Evolutionary conservation across 1,284 basidiomycete genomes (phyloP).

Genomic region (Austropuccinia psidii): DNA sequence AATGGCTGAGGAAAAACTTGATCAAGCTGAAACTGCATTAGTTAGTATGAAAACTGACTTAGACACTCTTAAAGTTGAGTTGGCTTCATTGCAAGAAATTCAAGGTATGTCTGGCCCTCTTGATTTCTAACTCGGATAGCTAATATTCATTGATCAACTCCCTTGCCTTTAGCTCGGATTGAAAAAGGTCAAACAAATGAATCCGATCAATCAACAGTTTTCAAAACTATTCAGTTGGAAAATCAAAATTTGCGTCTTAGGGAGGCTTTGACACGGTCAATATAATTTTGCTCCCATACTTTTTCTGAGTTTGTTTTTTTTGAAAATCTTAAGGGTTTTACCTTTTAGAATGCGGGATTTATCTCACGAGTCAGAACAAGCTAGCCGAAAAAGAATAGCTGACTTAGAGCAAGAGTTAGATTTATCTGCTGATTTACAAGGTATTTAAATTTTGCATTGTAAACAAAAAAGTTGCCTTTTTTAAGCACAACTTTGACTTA

Average conservation of each 20-base stretch:
- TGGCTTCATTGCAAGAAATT: conserved; percentile 64
- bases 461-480: background rate
- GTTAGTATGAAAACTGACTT: conserved; percentile 68
- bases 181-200: conserved; percentile 51
- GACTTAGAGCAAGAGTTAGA: conserved; percentile 82
- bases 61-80: conserved; percentile 74
- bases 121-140: conserved; percentile 21
- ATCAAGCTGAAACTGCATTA: conserved; percentile 66
- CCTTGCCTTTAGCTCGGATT: conserved; percentile 47
- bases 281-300: background rate
- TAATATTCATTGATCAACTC: conserved; percentile 2
- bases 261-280: conserved; percentile 76
- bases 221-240: conserved; percentile 84
- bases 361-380: conserved; percentile 74
- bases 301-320: background rate
- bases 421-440: conserved; percentile 47
- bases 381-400: conserved; percentile 68
- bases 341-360: conserved; percentile 68
- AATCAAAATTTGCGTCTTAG: conserved; percentile 93
- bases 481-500: background rate
- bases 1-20: conserved; percentile 87
- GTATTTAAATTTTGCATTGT: conserved; percentile 40
- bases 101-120: conserved; percentile 49
- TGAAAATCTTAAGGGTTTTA: conserved; percentile 21
- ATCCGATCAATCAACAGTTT: conserved; percentile 56